Evolutionary conservation across 2,329 filamentous ascomycete genomes (phyloP), one percentile per base, ranked within the genome.

Genomic region (Pezicula carpinea): DNA sequence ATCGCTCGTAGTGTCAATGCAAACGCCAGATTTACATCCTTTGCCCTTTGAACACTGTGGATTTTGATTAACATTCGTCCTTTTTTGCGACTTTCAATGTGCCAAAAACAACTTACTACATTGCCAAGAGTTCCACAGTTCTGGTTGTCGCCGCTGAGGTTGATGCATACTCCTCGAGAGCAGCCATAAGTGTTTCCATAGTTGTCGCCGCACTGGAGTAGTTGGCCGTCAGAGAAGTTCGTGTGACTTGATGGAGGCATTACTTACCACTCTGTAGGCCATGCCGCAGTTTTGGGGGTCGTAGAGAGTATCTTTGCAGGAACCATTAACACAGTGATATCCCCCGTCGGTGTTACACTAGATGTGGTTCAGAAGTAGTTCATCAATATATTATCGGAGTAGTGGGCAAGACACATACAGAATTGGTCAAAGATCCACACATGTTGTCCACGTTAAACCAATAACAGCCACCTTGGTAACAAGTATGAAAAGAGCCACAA

Each of bases 291-390:
- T 39, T 10, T 39, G 6, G 4, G 38, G 17, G 22, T 39, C 18
- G 18, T 39, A 10, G 10, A 39, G 18, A 15, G 22, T 21, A 22
- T 22, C 22, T 4, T 10, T 19, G 22, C 38, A 39, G 6, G 4
- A 5, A 7, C 17, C 38, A 22, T 22, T 26, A 3, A 39, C 38
- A 22, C 38, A 39, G 6, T 21, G 18, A n/a, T 21, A 39, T 7
- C 38, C 38, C 7, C 17, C 38, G 22, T 21, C 38, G 6, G 38
- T 39, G 38, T 39, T 39, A 39, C 38, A 39, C 38, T 39, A 21
- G 7, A 10, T 21, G 5, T n/a, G 3, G 22, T 22, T 23, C 18
- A n/a, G 2, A 5, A 6, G 4, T 15, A 6, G 21, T 13, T 39
- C 18, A 17, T 6, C 13, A 11, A 6, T 10, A 35, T 4, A 18